Conservation (phyloP, 768 basidiomycete genomes). For the Suillus paluster region DNA sequence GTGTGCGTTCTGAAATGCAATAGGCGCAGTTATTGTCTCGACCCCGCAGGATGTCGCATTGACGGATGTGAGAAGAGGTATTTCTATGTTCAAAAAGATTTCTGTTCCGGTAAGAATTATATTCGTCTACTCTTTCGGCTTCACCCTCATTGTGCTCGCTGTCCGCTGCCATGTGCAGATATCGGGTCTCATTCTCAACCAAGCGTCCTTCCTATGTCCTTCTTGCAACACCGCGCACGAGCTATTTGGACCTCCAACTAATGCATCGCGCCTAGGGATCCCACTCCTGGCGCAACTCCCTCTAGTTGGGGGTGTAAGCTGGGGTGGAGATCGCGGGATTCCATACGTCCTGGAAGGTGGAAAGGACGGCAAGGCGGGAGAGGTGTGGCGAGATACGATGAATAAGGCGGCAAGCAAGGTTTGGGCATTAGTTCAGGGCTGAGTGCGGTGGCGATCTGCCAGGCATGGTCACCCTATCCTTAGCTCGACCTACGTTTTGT, state of each 20-base stretch:
- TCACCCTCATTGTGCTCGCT: constrained; percentile 1
- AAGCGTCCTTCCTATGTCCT: constrained; percentile 82
- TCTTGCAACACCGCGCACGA: constrained; percentile 66
- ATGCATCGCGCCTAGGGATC: constrained; percentile 60
- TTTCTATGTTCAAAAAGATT: constrained; percentile 90
- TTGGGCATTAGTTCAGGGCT: constrained; percentile 22
- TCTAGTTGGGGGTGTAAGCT: constrained; percentile 74
- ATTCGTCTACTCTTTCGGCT: constrained; percentile 4
- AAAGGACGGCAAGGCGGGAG: constrained; percentile 31
- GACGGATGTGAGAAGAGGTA: constrained; percentile 89
- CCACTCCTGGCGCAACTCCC: constrained; percentile 82
- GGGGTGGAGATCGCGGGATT: constrained; percentile 69
- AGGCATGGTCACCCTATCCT: background rate
- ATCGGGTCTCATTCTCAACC: constrained; percentile 85
- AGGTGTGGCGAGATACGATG: constrained; percentile 39
- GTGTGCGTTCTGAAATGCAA: background rate
- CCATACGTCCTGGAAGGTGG: constrained; percentile 47
- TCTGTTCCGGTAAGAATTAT: constrained; percentile 70
- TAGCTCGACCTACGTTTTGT: background rate
- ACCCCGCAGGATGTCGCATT: constrained; percentile 96
- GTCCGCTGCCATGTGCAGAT: constrained; percentile 53
- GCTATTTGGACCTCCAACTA: constrained; percentile 71
- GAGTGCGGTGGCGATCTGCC: background rate
- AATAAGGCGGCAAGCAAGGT: constrained; percentile 31
- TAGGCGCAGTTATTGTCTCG: constrained; percentile 92